These are phyloP conservation scores for Mortierella antarctica DNA, from an alignment of 192 early-diverging fungal species.

Conservation along the genomic window DNA sequence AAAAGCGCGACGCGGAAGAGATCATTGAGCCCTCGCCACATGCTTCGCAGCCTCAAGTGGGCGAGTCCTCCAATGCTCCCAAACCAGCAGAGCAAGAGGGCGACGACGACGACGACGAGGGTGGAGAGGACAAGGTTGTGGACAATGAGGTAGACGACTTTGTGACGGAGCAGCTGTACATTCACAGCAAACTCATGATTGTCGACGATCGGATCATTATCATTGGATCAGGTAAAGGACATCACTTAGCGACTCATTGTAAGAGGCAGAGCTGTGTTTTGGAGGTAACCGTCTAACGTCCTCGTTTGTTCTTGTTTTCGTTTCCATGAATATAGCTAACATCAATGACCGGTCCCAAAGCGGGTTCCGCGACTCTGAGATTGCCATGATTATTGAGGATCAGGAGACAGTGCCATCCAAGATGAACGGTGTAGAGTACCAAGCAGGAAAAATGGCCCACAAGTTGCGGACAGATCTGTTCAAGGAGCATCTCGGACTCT, in stretches of 20 bases:
- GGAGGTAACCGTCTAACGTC: neutral
- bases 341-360: constrained; percentile 93
- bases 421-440: constrained; percentile 80
- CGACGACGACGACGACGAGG: neutral
- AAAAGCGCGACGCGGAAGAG: neutral
- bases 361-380: constrained; percentile 89
- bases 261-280: neutral
- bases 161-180: constrained; percentile 87
- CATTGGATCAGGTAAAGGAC: constrained; percentile 72
- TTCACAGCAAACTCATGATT: constrained; percentile 91
- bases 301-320: neutral
- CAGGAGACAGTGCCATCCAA: constrained; percentile 68
- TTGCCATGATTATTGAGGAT: constrained; percentile 87
- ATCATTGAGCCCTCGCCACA: constrained; percentile 20
- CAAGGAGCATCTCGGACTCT: constrained; percentile 84
- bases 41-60: constrained; percentile 33
- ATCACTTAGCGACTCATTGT: neutral
- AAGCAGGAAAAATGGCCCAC: constrained; percentile 80
- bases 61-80: constrained; percentile 58
- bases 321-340: constrained; percentile 66
- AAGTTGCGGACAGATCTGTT: constrained; percentile 80
- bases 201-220: constrained; percentile 86
- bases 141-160: constrained; percentile 55
- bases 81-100: neutral
- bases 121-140: constrained; percentile 31